These are phyloP conservation scores for Globisporangium middletonii DNA, from an alignment of 352 stramenopile genomes.

Conservation along the genomic window DNA sequence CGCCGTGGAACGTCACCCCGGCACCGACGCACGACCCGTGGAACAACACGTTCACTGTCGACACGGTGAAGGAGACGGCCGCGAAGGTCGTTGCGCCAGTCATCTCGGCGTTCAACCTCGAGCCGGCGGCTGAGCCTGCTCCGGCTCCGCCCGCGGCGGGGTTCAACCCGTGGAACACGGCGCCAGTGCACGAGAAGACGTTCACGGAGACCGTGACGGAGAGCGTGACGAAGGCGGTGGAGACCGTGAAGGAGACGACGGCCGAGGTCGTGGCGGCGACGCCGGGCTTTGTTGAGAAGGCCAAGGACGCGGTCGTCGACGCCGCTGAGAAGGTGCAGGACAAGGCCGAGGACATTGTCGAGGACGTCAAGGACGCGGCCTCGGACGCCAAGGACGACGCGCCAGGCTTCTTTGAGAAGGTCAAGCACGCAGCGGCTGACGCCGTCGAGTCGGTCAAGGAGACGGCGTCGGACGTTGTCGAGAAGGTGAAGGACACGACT, in stretches of 20 bases:
- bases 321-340: constrained; percentile 8
- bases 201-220: constrained; percentile 15
- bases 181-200: constrained; percentile 22
- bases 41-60: constrained; percentile 35
- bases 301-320: constrained; percentile 14
- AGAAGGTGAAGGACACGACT: constrained; percentile 14
- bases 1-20: constrained; percentile 50
- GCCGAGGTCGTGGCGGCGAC: constrained; percentile 11
- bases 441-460: constrained; percentile 6
- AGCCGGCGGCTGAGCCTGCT: constrained; percentile 4
- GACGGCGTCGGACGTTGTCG: constrained; percentile 2
- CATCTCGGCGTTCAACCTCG: constrained; percentile 29
- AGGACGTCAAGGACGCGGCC: constrained; percentile 14
- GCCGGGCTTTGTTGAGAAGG: constrained; percentile 15
- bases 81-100: constrained; percentile 11
- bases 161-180: constrained; percentile 34
- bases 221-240: constrained; percentile 7
- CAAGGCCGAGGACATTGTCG: constrained; percentile 16
- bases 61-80: constrained; percentile 17
- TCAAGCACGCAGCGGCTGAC: constrained; percentile 7
- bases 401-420: constrained; percentile 9
- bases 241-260: constrained; percentile 13
- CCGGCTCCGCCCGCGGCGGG: neutral
- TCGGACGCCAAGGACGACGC: constrained; percentile 11
- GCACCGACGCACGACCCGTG: constrained; percentile 28